Percentiles rank a stretch among this genome's conserved stretches.
phyloP scores from a whole-genome alignment of 1,284 basidiomycete species.

The Inonotus obliquus region DNA sequence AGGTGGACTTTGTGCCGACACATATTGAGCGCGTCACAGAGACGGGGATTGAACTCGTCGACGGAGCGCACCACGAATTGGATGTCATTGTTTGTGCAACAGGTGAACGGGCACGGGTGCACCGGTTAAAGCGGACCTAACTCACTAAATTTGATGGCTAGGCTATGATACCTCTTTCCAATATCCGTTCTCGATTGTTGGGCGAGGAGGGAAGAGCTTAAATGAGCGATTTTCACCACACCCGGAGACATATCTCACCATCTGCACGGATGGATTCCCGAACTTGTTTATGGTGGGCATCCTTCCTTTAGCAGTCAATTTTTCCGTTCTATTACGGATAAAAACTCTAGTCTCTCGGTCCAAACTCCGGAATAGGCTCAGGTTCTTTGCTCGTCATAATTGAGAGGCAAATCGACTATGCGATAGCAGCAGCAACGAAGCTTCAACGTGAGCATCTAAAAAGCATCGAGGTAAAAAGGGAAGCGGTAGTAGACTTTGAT shows the following conservation, averaged over 20 bases:
- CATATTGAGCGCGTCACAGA: conserved; percentile 47
- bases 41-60: conserved; percentile 49
- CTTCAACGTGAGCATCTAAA: conserved; percentile 54
- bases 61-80: conserved; percentile 48
- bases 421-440: conserved; percentile 46
- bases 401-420: conserved; percentile 52
- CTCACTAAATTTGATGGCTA: no score
- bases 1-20: conserved; percentile 52
- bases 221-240: conserved; percentile 47
- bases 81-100: conserved; percentile 60
- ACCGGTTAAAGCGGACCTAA: neutral
- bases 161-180: conserved; percentile 53
- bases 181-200: conserved; percentile 47
- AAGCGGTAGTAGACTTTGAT: conserved; percentile 56
- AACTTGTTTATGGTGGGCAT: conserved; percentile 48
- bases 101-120: conserved; percentile 26
- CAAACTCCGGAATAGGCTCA: conserved; percentile 47
- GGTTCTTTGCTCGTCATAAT: conserved; percentile 48
- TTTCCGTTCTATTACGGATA: no score
- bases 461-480: conserved; percentile 49
- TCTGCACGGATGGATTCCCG: conserved; percentile 58
- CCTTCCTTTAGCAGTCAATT: no score
- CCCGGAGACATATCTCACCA: conserved; percentile 49
- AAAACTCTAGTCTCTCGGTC: conserved; percentile 32
- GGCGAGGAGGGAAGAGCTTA: conserved; percentile 43